Evolutionary conservation across 2,329 filamentous ascomycete species (phyloP).

Genomic region (Cephalotrichum gorgonifer): DNA sequence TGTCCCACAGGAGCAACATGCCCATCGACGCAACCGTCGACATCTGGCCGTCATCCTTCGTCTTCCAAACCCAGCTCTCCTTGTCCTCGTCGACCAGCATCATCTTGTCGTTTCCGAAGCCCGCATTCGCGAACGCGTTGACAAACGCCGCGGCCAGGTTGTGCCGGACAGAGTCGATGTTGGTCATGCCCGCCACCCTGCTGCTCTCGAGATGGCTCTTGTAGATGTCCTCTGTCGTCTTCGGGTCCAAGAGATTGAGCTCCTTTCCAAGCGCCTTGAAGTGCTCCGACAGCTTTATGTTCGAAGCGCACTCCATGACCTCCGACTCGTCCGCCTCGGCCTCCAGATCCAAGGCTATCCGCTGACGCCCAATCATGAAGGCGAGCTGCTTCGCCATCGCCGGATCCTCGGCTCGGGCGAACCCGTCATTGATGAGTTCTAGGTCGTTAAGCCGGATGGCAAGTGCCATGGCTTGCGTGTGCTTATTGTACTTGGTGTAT

Average conservation of each 20-base stretch:
- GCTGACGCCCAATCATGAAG: slow-evolving; percentile 84
- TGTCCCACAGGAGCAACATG: slow-evolving; percentile 86
- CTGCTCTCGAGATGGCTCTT: slow-evolving; percentile 97
- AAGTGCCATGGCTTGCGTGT: slow-evolving; percentile 85
- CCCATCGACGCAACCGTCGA: slow-evolving; percentile 91
- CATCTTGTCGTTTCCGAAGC: slow-evolving; percentile 93
- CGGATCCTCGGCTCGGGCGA: slow-evolving; percentile 69
- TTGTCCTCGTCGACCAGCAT: slow-evolving; percentile 88
- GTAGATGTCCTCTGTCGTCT: slow-evolving; percentile 97
- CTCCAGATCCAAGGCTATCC: slow-evolving; percentile 66
- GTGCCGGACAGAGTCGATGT: slow-evolving; percentile 89
- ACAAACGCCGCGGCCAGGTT: slow-evolving; percentile 95
- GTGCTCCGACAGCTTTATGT: slow-evolving; percentile 78
- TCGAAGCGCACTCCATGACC: slow-evolving; percentile 74
- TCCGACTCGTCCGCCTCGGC: slow-evolving; percentile 68
- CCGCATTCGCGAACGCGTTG: slow-evolving; percentile 93
- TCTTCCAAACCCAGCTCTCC: slow-evolving; percentile 97
- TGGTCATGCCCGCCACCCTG: slow-evolving; percentile 83
- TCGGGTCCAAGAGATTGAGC: slow-evolving; percentile 91
- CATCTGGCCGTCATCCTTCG: slow-evolving; percentile 95
- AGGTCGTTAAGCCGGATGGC: slow-evolving; percentile 88
- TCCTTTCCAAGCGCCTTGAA: slow-evolving; percentile 94
- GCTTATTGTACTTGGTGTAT: slow-evolving; percentile 86
- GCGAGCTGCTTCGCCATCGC: slow-evolving; percentile 87
- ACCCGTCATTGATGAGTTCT: slow-evolving; percentile 71